Base-by-base conservation (phyloP, 805 yeast species). In the Metschnikowia reukaufii region DNA sequence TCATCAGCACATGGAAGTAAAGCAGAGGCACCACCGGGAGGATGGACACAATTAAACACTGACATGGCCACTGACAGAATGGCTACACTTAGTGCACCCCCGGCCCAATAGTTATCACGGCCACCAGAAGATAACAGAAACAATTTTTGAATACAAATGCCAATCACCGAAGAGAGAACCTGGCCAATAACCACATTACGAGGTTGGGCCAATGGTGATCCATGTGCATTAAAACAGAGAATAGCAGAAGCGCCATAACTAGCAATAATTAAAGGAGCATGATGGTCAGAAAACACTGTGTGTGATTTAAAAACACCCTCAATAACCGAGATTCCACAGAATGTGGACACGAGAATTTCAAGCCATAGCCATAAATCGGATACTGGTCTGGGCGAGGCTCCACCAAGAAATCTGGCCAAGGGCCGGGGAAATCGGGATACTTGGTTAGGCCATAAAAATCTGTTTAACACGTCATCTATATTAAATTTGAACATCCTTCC, bases 11-110 rank as follows among this genome's bases (percentile, higher is more conserved):
- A 63, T 0, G 88, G 86, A 7, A 83, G 62, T 31, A 83, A 57
- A 0, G 88, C 87, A 8, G 84, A 74, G 1, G 88, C 88, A 2
- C 89, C 89, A 1, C 84, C 82, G 0, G 89, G 89, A 0, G 89
- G 89, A 59, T 84, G 88, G 1, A 81, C 77, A 48, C 82, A 76
- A 50, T 80, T 80, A 4, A 73, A 61, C 0, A 81, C 50, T 12
- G 76, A 63, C 85, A 82, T 82, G 2, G 66, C 61, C 9, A 78
- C 80, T 7, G 83, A 76, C 1, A 84, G 56, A 4, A 79, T 48
- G 0, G 75, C 83, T 6, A 82, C 84, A 32, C 82, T 67, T 25
- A 83, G 57, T 0, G 84, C 83, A 2, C 83, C 88, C 15, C 76
- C 70, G 7, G 79, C 68, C 77, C 84, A 83, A 50, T 77, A 69